Conservation (phyloP, 2,329 filamentous ascomycete species). For the Penicillium sp. region DNA sequence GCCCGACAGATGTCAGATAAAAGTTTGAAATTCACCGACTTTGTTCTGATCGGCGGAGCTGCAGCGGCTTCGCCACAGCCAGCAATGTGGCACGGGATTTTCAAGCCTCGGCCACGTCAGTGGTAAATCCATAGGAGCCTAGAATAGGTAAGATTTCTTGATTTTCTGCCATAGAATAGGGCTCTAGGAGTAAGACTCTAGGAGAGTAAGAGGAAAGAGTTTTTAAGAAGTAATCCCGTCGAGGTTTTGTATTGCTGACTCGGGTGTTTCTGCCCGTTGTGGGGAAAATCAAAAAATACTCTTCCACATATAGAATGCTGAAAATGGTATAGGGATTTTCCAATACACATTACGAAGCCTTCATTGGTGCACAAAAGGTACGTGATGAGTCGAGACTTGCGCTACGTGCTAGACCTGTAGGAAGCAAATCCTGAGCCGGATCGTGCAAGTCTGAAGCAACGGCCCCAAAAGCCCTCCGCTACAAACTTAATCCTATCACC, state of each 20-base stretch:
- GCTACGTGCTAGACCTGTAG: conserved; percentile 14
- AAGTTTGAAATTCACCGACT: conserved; percentile 20
- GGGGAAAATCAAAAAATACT: background rate
- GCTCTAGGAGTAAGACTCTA: background rate
- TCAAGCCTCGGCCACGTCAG: conserved; percentile 35
- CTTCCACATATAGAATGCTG: conserved; percentile 18
- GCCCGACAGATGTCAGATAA: background rate
- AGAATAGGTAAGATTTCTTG: background rate
- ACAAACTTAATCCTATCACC: conserved; percentile 17
- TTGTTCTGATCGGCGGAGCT: conserved; percentile 25
- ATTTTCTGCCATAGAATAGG: background rate
- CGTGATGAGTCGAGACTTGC: conserved; percentile 22
- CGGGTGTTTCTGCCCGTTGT: background rate
- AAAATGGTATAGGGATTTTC: conserved; percentile 20
- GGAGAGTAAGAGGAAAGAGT: background rate
- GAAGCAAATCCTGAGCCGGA: conserved; percentile 3
- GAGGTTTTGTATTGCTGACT: background rate
- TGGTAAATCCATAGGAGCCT: conserved; percentile 17
- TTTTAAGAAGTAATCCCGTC: background rate
- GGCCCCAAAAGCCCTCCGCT: conserved; percentile 13
- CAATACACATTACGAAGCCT: conserved; percentile 23
- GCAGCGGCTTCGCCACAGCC: conserved; percentile 42
- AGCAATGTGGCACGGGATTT: conserved; percentile 26
- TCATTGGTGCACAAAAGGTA: conserved; percentile 28
- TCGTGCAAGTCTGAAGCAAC: conserved; percentile 17